phyloP scores from a whole-genome alignment of 371 early-diverging fungal genomes.

The Blastocladiella emersonii region DNA sequence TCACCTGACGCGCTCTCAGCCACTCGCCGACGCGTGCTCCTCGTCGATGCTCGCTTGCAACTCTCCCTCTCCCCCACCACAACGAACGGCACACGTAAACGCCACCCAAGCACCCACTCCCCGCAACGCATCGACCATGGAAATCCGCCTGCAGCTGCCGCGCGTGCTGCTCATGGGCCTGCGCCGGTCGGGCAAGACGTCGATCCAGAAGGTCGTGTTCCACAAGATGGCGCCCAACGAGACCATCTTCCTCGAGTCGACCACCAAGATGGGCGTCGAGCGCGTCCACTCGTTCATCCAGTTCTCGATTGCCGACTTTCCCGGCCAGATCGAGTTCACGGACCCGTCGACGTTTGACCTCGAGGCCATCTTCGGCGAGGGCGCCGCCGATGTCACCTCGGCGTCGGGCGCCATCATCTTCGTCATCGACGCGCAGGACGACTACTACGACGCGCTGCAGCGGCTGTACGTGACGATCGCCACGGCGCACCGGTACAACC shows the following conservation, averaged over 20 bases:
- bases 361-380: conserved; percentile 51
- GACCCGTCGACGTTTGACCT: conserved; percentile 22
- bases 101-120: no score
- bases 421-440: conserved; percentile 93
- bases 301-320: conserved; percentile 87
- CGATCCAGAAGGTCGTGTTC: conserved; percentile 79
- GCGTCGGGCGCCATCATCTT: conserved; percentile 62
- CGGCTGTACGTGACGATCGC: conserved; percentile 60
- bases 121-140: background rate
- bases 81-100: no score
- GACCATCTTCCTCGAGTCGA: conserved; percentile 76
- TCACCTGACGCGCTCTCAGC: no score
- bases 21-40: no score
- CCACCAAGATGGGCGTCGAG: conserved; percentile 61
- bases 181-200: conserved; percentile 28
- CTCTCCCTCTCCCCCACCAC: no score
- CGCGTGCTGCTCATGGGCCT: conserved; percentile 46
- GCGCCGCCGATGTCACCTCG: background rate
- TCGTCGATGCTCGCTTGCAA: no score
- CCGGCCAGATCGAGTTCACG: conserved; percentile 74
- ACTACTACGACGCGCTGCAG: conserved; percentile 64
- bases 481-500: conserved; percentile 62
- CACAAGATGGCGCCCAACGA: conserved; percentile 85
- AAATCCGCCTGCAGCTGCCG: conserved; percentile 7
- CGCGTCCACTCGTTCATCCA: conserved; percentile 68